Evolutionary conservation across 768 basidiomycete species (phyloP), one percentile per base, ranked within the genome.

Genomic region (Agaricus subrufescens): DNA sequence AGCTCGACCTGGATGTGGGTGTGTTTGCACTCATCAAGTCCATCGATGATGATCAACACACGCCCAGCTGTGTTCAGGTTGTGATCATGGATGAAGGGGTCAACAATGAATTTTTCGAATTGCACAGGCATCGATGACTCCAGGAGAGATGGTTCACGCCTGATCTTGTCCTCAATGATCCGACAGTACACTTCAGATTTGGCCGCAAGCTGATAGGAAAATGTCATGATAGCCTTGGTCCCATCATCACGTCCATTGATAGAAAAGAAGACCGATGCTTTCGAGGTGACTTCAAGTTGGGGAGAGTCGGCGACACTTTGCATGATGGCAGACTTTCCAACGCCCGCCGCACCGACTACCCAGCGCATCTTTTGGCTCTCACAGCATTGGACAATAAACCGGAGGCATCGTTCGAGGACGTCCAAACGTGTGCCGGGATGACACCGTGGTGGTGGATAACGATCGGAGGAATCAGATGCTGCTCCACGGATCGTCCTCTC

Each of bases 1-100:
- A 69, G 45, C 15, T 57, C 44, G 6, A 26, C 37, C 34, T 65
- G 66, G 0, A 46, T 23, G 11, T 47, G 31, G 50, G 1, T 58
- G 25, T 31, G 25, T 2, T 56, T 42, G 34, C 66, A 67, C 51
- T 67, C 67, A 47, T 71, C 69, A 2, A 71, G 54, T 1, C 66
- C 68, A 54, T 71, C 69, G n/a, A 54, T 27, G 1, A 11, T 66
- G 61, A 26, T 65, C 14, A 10, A 31, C 1, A 11, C 6, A 5
- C 14, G 8, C 23, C 34, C 15, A 23, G 8, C 8, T 4, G n/a
- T 27, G 3, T 34, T 34, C 34, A 8, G 3, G 34, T 3, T 6
- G 27, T 4, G 29, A 11, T 29, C n/a, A 9, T n/a, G 4, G 14
- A 29, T 15, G 26, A 63, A 46, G 3, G 63, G 57, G 14, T 60